Percentiles rank a stretch among this genome's conserved stretches.
These are phyloP conservation scores for Cladosporium sp. DNA, from an alignment of 2,329 filamentous ascomycete genomes.

Conservation along the genomic window DNA sequence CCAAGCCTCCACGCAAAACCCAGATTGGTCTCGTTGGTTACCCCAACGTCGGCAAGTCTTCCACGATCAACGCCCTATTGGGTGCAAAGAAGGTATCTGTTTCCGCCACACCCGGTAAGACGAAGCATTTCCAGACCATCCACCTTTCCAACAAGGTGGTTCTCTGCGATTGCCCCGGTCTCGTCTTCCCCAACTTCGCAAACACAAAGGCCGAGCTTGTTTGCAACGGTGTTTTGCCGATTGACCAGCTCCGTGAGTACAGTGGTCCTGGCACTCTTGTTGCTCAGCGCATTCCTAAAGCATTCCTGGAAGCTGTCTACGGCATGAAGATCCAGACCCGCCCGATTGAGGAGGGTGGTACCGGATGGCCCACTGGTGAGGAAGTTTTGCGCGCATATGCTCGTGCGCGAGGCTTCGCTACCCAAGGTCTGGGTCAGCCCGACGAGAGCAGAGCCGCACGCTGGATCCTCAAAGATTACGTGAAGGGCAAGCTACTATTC, in stretches of 20 bases:
- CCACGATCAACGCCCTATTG: constrained; percentile 98
- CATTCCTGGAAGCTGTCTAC: constrained; percentile 89
- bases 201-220: constrained; percentile 95
- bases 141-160: constrained; percentile 87
- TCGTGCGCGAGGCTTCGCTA: constrained; percentile 84
- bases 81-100: constrained; percentile 98
- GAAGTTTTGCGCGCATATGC: constrained; percentile 88
- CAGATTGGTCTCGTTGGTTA: constrained; percentile 95
- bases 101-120: constrained; percentile 95
- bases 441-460: constrained; percentile 91
- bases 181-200: constrained; percentile 97
- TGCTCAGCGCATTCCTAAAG: constrained; percentile 78
- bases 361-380: constrained; percentile 77
- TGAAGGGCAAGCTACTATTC: constrained; percentile 91
- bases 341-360: constrained; percentile 87
- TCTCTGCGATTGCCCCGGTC: constrained; percentile 95
- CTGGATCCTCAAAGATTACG: constrained; percentile 93
- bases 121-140: constrained; percentile 98
- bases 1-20: constrained; percentile 63
- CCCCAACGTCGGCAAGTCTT: constrained; percentile 98
- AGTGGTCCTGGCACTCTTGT: constrained; percentile 83
- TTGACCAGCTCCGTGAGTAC: constrained; percentile 93
- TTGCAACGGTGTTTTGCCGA: constrained; percentile 90
- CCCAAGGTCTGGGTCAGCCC: constrained; percentile 78
- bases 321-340: constrained; percentile 84